A percentile compares a stretch with the other conserved stretches of the same genome.
Evolutionary conservation across 2,329 filamentous ascomycete genomes (phyloP).

Genomic region (Colletotrichum lupini): DNA sequence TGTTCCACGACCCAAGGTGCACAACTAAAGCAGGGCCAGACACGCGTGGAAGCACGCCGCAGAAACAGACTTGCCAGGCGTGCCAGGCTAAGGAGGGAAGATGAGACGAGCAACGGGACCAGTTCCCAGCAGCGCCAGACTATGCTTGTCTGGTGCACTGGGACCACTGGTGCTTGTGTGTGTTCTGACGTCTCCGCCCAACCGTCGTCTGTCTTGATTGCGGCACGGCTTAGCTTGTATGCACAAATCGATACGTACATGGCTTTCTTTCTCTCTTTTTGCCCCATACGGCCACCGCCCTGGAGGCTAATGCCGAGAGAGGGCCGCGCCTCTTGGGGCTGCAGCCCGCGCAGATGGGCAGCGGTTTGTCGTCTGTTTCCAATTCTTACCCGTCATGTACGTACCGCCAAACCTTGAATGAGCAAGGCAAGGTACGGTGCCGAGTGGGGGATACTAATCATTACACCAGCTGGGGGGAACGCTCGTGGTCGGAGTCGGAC

Average conservation of each 20-base stretch:
- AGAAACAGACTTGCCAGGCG: not conserved
- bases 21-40: slow-evolving; percentile 18
- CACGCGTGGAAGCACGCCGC: slow-evolving; percentile 5
- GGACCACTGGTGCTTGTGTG: slow-evolving; percentile 8
- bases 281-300: slow-evolving; percentile 31
- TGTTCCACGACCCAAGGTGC: slow-evolving; percentile 5
- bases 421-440: slow-evolving; percentile 30
- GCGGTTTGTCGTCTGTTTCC: slow-evolving; percentile 35
- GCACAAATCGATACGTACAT: slow-evolving; percentile 28
- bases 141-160: slow-evolving; percentile 1
- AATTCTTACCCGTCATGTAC: slow-evolving; percentile 33
- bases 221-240: slow-evolving; percentile 23
- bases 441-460: slow-evolving; percentile 30
- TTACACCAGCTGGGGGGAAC: slow-evolving; percentile 16
- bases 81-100: not conserved
- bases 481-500: slow-evolving; percentile 1
- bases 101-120: slow-evolving; percentile 7
- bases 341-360: slow-evolving; percentile 31
- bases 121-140: not conserved
- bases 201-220: slow-evolving; percentile 25
- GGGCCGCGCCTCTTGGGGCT: slow-evolving; percentile 35
- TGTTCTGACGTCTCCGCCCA: slow-evolving; percentile 30
- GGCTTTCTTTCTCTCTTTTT: slow-evolving; percentile 11
- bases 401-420: slow-evolving; percentile 28
- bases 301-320: slow-evolving; percentile 36